These are phyloP conservation scores for Corniculantispora saksenae DNA, from an alignment of 2,329 filamentous ascomycete genomes.

Conservation along the genomic window DNA sequence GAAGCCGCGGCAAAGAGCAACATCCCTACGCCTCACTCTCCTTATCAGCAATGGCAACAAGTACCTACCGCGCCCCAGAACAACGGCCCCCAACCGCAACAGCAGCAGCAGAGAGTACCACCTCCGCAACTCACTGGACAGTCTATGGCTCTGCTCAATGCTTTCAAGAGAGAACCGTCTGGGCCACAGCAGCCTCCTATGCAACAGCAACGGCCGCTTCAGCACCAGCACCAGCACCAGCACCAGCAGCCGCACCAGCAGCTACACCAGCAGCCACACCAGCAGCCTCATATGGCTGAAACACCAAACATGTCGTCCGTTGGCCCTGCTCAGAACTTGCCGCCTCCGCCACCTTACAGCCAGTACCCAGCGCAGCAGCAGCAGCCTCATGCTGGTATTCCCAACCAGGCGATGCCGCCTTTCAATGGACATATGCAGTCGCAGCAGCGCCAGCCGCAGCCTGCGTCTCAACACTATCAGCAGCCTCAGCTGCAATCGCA, in stretches of 20 bases:
- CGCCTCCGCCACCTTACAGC: conserved; percentile 17
- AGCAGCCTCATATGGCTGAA: not conserved
- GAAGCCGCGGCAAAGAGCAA: conserved; percentile 25
- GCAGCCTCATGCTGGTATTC: not conserved
- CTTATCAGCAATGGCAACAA: conserved; percentile 27
- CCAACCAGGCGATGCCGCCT: not conserved
- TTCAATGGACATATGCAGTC: not conserved
- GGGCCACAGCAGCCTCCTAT: conserved; percentile 25
- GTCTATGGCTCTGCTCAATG: conserved; percentile 46
- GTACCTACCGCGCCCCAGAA: conserved; percentile 10
- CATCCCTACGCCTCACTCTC: conserved; percentile 22
- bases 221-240: conserved; percentile 19
- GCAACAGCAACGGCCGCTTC: conserved; percentile 15
- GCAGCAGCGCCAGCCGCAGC: conserved; percentile 10
- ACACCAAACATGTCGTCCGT: not conserved
- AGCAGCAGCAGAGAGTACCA: conserved; percentile 6
- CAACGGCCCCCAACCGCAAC: not conserved
- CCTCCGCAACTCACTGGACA: conserved; percentile 40
- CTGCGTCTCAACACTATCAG: conserved; percentile 11
- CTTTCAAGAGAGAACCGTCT: conserved; percentile 40
- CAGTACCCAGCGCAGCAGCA: conserved; percentile 11
- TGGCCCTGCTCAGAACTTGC: conserved; percentile 5
- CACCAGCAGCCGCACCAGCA: not conserved
- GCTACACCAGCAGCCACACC: conserved; percentile 13
- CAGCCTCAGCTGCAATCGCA: conserved; percentile 7